These are phyloP conservation scores for Aspergillus novofumigatus DNA, from an alignment of 2,329 filamentous ascomycete genomes.

Conservation along the genomic window DNA sequence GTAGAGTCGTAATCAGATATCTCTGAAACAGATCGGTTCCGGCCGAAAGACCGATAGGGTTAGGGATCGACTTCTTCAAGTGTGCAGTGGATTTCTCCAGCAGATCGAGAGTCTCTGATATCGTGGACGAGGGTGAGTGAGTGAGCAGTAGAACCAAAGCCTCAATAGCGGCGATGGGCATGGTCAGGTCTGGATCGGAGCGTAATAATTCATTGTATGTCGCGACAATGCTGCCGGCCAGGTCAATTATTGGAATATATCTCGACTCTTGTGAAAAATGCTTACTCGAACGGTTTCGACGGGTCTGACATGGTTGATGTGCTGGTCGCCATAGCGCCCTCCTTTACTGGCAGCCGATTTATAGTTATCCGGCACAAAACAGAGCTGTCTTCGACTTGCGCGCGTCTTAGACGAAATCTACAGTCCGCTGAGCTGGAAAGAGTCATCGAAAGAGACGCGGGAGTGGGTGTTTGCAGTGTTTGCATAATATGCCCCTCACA, in stretches of 20 bases:
- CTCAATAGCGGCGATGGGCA: conserved; percentile 93
- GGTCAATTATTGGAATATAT: not conserved
- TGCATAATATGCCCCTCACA: conserved; percentile 29
- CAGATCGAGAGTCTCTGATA: conserved; percentile 88
- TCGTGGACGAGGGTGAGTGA: conserved; percentile 74
- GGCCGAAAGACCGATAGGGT: conserved; percentile 87
- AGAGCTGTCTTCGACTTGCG: not conserved
- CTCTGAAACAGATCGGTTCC: conserved; percentile 94
- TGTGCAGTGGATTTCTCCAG: conserved; percentile 71
- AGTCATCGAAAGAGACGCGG: conserved; percentile 23
- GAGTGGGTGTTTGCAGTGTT: conserved; percentile 35
- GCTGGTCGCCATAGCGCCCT: conserved; percentile 27
- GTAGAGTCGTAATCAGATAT: conserved; percentile 75
- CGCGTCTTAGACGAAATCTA: not conserved
- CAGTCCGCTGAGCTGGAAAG: conserved; percentile 6
- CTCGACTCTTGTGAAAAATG: not conserved
- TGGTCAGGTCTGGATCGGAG: conserved; percentile 79
- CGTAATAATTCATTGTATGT: conserved; percentile 61
- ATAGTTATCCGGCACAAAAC: not conserved
- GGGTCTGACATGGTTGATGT: conserved; percentile 18
- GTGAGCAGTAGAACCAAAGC: conserved; percentile 82
- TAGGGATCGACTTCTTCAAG: conserved; percentile 74
- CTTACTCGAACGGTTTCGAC: conserved; percentile 39
- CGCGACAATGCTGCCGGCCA: conserved; percentile 52
- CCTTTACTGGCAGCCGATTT: conserved; percentile 1